Base-by-base conservation (phyloP, 2,329 filamentous ascomycete species). In the Knufia fluminis region DNA sequence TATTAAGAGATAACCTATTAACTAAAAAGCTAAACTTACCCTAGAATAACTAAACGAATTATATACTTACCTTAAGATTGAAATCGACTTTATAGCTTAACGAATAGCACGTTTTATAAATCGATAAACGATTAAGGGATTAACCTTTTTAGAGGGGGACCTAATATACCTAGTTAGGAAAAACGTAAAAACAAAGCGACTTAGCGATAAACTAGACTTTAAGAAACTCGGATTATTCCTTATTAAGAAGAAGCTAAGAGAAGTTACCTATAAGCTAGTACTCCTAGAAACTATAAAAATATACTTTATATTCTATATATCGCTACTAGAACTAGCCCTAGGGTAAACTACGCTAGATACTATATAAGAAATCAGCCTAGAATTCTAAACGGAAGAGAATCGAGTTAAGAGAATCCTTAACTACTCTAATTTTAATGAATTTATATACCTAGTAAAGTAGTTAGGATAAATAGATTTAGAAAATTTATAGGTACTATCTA, bases 171-270 rank as follows among this genome's bases (percentile, higher is more conserved):
- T 54, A 10, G 6, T 49, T 22, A 22, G 49, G 43, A 48, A 49
- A 49, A 54, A 54, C 36, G 49, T 54, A 36, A 54, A 51, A 38
- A 54, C 42, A 49, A 51, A 49, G 26, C 2, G 45, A 54, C 49
- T 38, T 41, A 48, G 16, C 31, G 20, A 40, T 16, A 54, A 54
- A 51, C 20, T 54, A 28, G 31, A 54, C 20, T 49, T 44, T 46
- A 54, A 33, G 16, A 51, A 46, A 32, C 19, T 53, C 3, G 38
- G 43, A 40, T 43, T 20, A 14, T 53, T 46, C 45, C 47, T 20
- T 26, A 53, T 53, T 39, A 41, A 48, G 26, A 45, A 38, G 26
- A 54, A 51, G 46, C 31, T 48, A 3, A 24, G 44, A 49, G 36
- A 24, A 53, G 22, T 51, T n/a, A 53, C 14, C 2, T 53, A 36